A percentile compares a stretch with the other conserved stretches of the same genome.
phyloP scores from a whole-genome alignment of 2,329 filamentous ascomycete genomes.

The Cercospora sp. region DNA sequence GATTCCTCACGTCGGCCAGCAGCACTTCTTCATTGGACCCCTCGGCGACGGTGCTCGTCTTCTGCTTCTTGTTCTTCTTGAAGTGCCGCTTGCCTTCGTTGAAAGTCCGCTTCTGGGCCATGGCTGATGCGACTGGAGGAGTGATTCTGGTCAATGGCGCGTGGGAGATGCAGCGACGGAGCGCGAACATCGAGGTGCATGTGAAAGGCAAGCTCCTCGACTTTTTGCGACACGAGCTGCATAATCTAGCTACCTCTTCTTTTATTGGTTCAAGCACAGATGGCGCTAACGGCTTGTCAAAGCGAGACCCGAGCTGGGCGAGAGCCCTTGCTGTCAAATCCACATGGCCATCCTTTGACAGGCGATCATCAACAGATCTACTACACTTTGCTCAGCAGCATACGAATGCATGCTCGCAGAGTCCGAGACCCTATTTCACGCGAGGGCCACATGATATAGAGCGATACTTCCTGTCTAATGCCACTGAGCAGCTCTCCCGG shows the following conservation, averaged over 20 bases:
- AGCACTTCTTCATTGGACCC: slow-evolving; percentile 53
- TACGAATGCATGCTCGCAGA: neutral
- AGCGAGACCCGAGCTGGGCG: slow-evolving; percentile 5
- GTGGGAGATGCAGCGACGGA: slow-evolving; percentile 14
- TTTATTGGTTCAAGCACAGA: neutral
- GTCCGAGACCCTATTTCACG: neutral
- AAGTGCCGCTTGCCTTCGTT: slow-evolving; percentile 42
- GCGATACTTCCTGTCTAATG: neutral
- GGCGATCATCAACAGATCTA: neutral
- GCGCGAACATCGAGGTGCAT: slow-evolving; percentile 12
- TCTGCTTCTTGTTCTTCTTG: slow-evolving; percentile 52
- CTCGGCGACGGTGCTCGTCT: slow-evolving; percentile 44
- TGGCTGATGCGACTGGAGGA: slow-evolving; percentile 14
- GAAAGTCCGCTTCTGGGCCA: slow-evolving; percentile 41
- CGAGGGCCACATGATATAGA: neutral
- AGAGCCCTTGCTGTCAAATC: slow-evolving; percentile 7
- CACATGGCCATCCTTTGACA: neutral
- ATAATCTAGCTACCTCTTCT: neutral
- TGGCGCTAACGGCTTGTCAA: slow-evolving; percentile 5
- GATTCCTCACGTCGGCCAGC: slow-evolving; percentile 46
- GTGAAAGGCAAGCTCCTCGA: neutral
- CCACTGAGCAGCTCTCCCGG: neutral
- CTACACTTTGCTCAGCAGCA: neutral
- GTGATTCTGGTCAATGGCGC: neutral
- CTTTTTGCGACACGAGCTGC: neutral